Evolutionary conservation across 805 yeast species (phyloP).

Genomic region (Hanseniaspora lindneri): DNA sequence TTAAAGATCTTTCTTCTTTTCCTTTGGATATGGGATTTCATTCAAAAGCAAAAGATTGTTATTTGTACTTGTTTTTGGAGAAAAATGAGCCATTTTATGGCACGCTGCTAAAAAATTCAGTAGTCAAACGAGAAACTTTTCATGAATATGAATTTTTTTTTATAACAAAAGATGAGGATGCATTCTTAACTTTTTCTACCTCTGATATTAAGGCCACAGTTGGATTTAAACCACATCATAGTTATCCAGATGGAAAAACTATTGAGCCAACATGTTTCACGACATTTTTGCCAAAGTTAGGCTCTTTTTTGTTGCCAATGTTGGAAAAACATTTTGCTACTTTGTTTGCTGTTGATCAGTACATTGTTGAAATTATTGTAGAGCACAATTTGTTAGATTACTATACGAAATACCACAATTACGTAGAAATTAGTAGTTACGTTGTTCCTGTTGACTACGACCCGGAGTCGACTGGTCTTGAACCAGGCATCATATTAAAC

Average conservation of each 20-base stretch:
- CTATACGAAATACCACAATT: conserved; percentile 35
- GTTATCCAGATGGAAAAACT: conserved; percentile 17
- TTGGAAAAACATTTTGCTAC: conserved; percentile 27
- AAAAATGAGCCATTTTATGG: conserved; percentile 16
- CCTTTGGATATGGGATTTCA: conserved; percentile 25
- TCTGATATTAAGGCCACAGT: conserved; percentile 28
- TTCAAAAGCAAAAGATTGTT: conserved; percentile 20
- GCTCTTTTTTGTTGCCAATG: conserved; percentile 16
- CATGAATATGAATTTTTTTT: background rate
- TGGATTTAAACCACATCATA: conserved; percentile 27
- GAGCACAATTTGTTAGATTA: conserved; percentile 40
- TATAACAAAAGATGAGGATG: background rate
- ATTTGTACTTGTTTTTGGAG: conserved; percentile 22
- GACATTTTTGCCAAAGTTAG: conserved; percentile 30
- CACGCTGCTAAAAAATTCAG: conserved; percentile 18
- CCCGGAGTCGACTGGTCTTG: conserved; percentile 24
- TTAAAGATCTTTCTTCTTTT: conserved; percentile 25
- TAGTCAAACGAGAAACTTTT: conserved; percentile 10
- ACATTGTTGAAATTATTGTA: conserved; percentile 33
- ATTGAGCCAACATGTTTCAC: conserved; percentile 43
- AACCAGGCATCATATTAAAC: conserved; percentile 31
- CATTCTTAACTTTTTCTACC: conserved; percentile 15
- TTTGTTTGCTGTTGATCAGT: conserved; percentile 25
- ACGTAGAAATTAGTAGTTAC: conserved; percentile 24
- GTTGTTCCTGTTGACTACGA: conserved; percentile 23